These are phyloP conservation scores for Cladosporium sp. DNA, from an alignment of 2,329 filamentous ascomycete species.

Conservation along the genomic window DNA sequence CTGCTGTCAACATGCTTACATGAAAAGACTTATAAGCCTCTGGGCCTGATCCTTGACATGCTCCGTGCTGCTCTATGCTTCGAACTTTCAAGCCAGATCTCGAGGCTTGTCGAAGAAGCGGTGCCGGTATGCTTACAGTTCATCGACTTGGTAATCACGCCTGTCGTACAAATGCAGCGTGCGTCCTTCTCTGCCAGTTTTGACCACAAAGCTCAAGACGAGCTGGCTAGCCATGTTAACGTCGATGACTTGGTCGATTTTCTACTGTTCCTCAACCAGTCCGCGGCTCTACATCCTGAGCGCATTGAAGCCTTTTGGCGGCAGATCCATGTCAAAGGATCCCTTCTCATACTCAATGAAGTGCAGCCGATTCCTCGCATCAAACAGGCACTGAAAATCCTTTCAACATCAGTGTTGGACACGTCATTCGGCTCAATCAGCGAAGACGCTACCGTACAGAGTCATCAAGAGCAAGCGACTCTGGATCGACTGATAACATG, in stretches of 20 bases:
- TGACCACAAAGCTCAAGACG: constrained; percentile 32
- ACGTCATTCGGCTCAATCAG: constrained; percentile 63
- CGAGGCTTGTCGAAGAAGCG: constrained; percentile 55
- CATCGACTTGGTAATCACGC: constrained; percentile 53
- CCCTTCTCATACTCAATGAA: constrained; percentile 61
- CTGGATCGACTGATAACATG: constrained; percentile 61
- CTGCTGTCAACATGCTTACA: constrained; percentile 65
- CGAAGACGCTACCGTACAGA: constrained; percentile 39
- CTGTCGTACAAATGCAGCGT: constrained; percentile 36
- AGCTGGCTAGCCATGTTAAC: constrained; percentile 56
- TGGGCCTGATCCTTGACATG: constrained; percentile 61
- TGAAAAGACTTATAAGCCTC: constrained; percentile 59
- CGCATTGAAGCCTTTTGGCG: constrained; percentile 58
- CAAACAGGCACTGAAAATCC: constrained; percentile 57
- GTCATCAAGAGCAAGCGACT: constrained; percentile 38
- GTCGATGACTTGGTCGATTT: constrained; percentile 60
- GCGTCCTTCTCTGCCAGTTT: constrained; percentile 21
- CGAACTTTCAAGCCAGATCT: constrained; percentile 55
- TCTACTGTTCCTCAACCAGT: constrained; percentile 54
- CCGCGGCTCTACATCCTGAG: constrained; percentile 16
- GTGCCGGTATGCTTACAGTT: constrained; percentile 41
- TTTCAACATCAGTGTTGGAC: constrained; percentile 61
- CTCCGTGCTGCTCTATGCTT: constrained; percentile 60
- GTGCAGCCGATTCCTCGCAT: constrained; percentile 63
- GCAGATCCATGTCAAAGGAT: constrained; percentile 60